Evolutionary conservation across 345 rosid species (phyloP).

Genomic region (Eucalyptus regnans): DNA sequence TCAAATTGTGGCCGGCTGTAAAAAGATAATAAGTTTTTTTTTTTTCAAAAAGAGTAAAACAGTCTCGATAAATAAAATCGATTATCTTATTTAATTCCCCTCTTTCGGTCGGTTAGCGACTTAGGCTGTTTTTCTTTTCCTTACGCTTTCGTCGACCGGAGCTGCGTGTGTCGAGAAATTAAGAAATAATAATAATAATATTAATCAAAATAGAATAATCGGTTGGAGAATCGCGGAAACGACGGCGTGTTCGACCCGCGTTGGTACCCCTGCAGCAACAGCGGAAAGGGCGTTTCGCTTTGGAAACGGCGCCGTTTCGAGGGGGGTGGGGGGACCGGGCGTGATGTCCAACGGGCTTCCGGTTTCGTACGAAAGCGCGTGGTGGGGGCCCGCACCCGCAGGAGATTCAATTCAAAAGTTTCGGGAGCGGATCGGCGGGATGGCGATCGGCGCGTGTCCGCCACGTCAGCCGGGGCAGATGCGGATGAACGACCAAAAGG

Average conservation of each 20-base stretch:
- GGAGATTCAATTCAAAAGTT: neutral
- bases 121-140: neutral
- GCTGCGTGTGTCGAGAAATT: neutral
- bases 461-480: neutral
- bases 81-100: neutral
- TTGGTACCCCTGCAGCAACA: neutral
- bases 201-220: neutral
- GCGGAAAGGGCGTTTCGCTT: neutral
- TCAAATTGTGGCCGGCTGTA: rapidly evolving
- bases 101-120: neutral
- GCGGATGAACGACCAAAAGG: neutral
- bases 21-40: neutral
- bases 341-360: neutral
- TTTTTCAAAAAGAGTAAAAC: neutral
- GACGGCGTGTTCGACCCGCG: neutral
- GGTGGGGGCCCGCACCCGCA: neutral
- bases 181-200: neutral
- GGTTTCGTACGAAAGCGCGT: neutral
- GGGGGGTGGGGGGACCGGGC: neutral
- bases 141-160: neutral
- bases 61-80: neutral
- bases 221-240: neutral
- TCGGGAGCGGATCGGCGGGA: neutral
- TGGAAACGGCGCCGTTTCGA: neutral
- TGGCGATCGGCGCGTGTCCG: neutral